A percentile compares a stretch with the other conserved stretches of the same genome.
Evolutionary conservation across 2,329 filamentous ascomycete species (phyloP).

Genomic region (Verticillium zaregamsianum): DNA sequence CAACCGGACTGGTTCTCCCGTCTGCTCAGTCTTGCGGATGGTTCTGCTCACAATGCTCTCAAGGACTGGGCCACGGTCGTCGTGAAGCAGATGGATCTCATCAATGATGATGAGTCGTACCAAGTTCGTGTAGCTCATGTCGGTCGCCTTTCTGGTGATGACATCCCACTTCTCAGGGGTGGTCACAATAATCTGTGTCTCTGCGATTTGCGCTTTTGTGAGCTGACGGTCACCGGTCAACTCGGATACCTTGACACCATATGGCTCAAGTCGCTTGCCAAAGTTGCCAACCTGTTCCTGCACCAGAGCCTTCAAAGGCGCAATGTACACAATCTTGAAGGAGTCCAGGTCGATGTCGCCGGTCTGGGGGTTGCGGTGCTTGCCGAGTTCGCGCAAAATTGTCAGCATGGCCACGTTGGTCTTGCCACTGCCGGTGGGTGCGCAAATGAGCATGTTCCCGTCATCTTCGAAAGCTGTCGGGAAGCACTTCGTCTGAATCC

Average conservation of each 20-base stretch:
- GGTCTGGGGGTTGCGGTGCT: conserved; percentile 81
- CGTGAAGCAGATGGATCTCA: conserved; percentile 95
- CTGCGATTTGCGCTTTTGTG: conserved; percentile 96
- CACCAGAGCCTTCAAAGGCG: conserved; percentile 89
- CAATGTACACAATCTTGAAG: conserved; percentile 98
- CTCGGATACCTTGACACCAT: conserved; percentile 90
- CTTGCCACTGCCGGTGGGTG: conserved; percentile 94
- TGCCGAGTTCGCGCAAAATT: conserved; percentile 93
- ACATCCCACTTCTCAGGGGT: conserved; percentile 99
- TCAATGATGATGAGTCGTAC: conserved; percentile 95
- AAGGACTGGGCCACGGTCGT: conserved; percentile 92
- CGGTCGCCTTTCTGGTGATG: conserved; percentile 95
- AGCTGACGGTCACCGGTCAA: conserved; percentile 96
- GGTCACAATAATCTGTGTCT: conserved; percentile 97
- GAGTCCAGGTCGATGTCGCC: conserved; percentile 94
- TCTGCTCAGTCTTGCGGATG: conserved; percentile 89
- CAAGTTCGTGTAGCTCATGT: conserved; percentile 95
- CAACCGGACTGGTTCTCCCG: conserved; percentile 85
- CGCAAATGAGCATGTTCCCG: conserved; percentile 96
- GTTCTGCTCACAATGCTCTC: conserved; percentile 96
- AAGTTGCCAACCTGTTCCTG: conserved; percentile 99
- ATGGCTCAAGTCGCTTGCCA: conserved; percentile 82
- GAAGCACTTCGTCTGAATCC: conserved; percentile 92
- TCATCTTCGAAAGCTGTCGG: conserved; percentile 89
- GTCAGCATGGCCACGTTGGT: conserved; percentile 98